phyloP scores from a whole-genome alignment of 176 grass and related monocot species.

The Zea luxurians region DNA sequence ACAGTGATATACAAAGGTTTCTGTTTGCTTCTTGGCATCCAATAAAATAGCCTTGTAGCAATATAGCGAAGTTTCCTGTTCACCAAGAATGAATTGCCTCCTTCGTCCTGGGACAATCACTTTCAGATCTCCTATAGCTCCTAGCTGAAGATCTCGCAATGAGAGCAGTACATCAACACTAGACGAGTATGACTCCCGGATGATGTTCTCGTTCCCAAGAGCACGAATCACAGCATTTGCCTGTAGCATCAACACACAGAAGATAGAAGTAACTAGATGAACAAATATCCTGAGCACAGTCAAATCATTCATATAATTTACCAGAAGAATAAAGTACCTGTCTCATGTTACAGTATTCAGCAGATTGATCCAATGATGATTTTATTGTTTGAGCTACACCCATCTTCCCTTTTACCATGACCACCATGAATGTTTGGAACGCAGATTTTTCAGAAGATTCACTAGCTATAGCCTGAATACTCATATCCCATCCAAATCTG shows the following conservation, averaged over 20 bases:
- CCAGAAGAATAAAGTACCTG: constrained; percentile 55
- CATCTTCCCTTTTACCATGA: constrained; percentile 66
- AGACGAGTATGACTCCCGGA: constrained; percentile 61
- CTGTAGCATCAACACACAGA: constrained; percentile 39
- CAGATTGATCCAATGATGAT: constrained; percentile 49
- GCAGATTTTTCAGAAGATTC: constrained; percentile 57
- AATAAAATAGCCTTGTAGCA: constrained; percentile 78
- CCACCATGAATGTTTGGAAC: constrained; percentile 95
- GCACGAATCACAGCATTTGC: constrained; percentile 66
- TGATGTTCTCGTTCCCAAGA: constrained; percentile 68
- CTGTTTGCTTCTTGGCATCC: constrained; percentile 67
- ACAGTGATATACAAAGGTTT: constrained; percentile 70
- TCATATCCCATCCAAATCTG: constrained; percentile 92
- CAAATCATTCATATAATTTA: constrained; percentile 27
- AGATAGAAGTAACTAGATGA: background rate
- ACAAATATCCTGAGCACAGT: background rate
- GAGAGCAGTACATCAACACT: constrained; percentile 65
- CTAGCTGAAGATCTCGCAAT: constrained; percentile 83
- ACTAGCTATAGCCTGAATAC: constrained; percentile 69
- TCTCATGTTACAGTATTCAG: constrained; percentile 61
- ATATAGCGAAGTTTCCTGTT: constrained; percentile 71
- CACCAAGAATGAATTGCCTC: constrained; percentile 79
- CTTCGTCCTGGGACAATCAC: constrained; percentile 71
- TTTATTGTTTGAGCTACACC: constrained; percentile 51
- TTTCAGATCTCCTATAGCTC: constrained; percentile 73